Percentiles rank a stretch among this genome's conserved stretches.
Conservation (phyloP, 345 rosid species). For the sweet orange (Citrus sinensis) region DVS_A1.0 CM039167.1:25041501-25042000, state of each 20-base stretch:
- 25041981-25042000: too few relatives aligned
- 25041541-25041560: too few relatives aligned
- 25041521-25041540: too few relatives aligned
- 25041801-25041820: neutral
- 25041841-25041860: neutral
- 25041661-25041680: neutral
- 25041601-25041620: neutral
- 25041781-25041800: too few relatives aligned
- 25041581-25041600: neutral
- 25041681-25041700: constrained; percentile 20
- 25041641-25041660: constrained; percentile 1
- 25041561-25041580: constrained; percentile 10
- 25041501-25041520: too few relatives aligned
- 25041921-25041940: too few relatives aligned
- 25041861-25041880: constrained; percentile 18
- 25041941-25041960: too few relatives aligned
- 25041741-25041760: neutral
- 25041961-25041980: too few relatives aligned
- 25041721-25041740: neutral
- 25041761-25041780: neutral
- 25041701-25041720: neutral
- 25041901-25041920: too few relatives aligned
- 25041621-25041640: neutral
- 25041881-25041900: constrained; percentile 1
- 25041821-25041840: neutral